Base-by-base conservation (phyloP, 768 basidiomycete species). In the Lactifluus piperatus region DNA sequence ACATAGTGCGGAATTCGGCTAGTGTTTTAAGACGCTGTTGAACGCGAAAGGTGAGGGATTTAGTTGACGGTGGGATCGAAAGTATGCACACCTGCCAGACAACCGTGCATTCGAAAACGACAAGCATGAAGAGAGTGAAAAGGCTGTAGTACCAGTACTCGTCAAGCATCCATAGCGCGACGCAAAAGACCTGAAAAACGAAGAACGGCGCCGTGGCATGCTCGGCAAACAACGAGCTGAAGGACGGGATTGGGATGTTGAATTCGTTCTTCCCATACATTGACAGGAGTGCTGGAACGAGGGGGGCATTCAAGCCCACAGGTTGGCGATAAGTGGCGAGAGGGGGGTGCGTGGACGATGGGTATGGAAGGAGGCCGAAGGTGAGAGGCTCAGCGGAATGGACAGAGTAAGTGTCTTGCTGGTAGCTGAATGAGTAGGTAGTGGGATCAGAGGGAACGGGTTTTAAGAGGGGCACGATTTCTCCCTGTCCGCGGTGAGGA, bases 141-240 rank as follows among this genome's bases (percentile, higher is more conserved):
- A 99, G 71, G 56, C 89, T 88, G 77, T 97, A 99, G 71, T 97
- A 97, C 94, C 94, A 97, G 71, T 98, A 99, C 70, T 98, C 97
- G 67, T 99, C 97, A 66, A 99, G 73, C 69, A 89, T 92, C 97
- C 97, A 99, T 10, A 99, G 76, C 0, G 91, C 93, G 1, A 97
- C 97, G 63, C 97, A 98, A 74, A 99, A 98, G 18, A 98, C 74
- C 73, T 99, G 97, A 74, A 99, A 99, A 27, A 99, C 97, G 72
- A 99, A 99, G 81, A 99, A 99, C 0, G 97, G 97, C 0, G 97
- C 97, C 5, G 94, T 94, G 1, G 95, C 94, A 68, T 99, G 97
- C 75, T 99, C 97, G 24, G 76, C 79, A 65, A 99, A 97, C 36
- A 99, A 81, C 64, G 93, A 90, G 10, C 80, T 79, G 69, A 99